Percentiles rank a stretch among this genome's conserved stretches.
These are phyloP conservation scores for Hebeloma cylindrosporum DNA, from an alignment of 768 basidiomycete species.

Conservation along the genomic window DNA sequence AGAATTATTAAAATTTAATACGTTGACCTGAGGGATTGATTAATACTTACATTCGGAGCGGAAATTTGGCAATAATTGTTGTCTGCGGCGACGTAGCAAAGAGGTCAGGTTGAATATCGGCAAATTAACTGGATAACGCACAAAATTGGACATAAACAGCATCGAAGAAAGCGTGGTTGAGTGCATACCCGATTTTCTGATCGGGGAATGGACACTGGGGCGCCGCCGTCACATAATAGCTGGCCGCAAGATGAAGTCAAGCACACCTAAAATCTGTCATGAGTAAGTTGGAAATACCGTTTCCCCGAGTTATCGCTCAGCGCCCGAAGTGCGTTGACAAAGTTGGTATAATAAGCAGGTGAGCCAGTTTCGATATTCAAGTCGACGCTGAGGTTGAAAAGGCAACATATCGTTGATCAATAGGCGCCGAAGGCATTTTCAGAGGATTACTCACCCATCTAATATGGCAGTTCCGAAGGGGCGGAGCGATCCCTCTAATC, in stretches of 20 bases:
- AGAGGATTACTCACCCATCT: conserved; percentile 68
- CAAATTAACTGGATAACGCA: no score
- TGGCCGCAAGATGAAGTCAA: conserved; percentile 19
- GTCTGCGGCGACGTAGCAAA: no score
- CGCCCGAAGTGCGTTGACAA: conserved; percentile 52
- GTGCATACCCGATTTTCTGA: conserved; percentile 53
- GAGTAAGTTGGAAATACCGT: conserved; percentile 29
- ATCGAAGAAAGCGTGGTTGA: conserved; percentile 64
- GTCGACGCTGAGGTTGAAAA: conserved; percentile 45
- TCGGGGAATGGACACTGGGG: conserved; percentile 74
- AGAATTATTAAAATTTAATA: no score
- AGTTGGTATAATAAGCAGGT: conserved; percentile 47
- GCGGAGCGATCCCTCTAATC: conserved; percentile 41
- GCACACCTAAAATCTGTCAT: neutral
- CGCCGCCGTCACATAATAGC: conserved; percentile 64
- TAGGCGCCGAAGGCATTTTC: neutral
- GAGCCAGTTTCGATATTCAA: conserved; percentile 70
- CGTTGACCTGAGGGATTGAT: no score
- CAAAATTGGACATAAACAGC: conserved; percentile 36
- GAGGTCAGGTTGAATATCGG: no score
- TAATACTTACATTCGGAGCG: no score
- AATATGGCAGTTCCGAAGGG: conserved; percentile 69
- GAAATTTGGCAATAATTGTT: no score
- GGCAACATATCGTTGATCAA: neutral
- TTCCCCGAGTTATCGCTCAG: conserved; percentile 50